phyloP scores from a whole-genome alignment of 306 rosid species.

The Carpinus viminea region DNA sequence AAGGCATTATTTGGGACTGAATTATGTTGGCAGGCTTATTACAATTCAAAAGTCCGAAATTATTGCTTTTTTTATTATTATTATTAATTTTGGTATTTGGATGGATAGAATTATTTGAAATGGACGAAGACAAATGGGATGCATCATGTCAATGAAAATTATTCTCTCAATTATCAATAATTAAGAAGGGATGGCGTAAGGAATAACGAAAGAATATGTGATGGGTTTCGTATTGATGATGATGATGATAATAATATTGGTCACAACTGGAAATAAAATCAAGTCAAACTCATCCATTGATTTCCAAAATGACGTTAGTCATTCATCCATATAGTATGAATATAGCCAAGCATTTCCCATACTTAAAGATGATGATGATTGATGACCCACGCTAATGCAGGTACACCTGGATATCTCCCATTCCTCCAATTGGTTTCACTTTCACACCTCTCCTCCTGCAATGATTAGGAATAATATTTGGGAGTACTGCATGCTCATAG shows the following conservation, averaged over 20 bases:
- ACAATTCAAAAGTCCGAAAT: neutral
- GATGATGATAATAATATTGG: neutral
- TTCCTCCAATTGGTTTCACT: no score
- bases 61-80: neutral
- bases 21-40: constrained; percentile 20
- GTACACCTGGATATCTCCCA: no score
- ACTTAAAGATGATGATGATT: no score
- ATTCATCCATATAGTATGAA: no score
- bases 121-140: neutral
- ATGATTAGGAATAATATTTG: no score
- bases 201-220: constrained; percentile 5
- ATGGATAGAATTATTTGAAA: neutral
- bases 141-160: constrained; percentile 3
- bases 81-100: neutral
- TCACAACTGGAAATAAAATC: no score
- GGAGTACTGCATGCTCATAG: no score
- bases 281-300: neutral
- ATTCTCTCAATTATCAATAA: constrained; percentile 1
- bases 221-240: no score
- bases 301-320: neutral
- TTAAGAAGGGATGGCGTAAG: constrained; percentile 2
- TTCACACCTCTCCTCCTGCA: no score
- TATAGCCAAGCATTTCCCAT: no score
- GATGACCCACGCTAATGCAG: no score
- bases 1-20: constrained; percentile 1